These are phyloP conservation scores for Glycine tomentella DNA, from an alignment of 306 rosid genomes.

Conservation along the genomic window DNA sequence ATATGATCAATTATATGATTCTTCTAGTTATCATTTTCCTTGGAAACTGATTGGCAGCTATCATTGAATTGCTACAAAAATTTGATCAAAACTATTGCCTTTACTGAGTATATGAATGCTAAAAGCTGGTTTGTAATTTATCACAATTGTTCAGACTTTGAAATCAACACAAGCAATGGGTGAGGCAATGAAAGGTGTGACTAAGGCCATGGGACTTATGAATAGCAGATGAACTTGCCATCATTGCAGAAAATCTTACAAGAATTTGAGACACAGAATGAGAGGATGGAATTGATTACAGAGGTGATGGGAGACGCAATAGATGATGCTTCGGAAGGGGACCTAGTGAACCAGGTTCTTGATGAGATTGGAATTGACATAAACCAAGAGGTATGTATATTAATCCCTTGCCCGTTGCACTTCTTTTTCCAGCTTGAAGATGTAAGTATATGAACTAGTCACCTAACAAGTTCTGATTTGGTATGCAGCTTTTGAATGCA, in stretches of 20 bases:
- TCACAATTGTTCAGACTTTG: conserved; percentile 67
- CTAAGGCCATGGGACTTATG: conserved; percentile 99
- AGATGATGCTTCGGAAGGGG: conserved; percentile 98
- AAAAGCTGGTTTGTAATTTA: conserved; percentile 1
- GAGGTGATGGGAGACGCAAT: conserved; percentile 97
- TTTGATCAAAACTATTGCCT: not conserved
- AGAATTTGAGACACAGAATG: conserved; percentile 94
- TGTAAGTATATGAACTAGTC: conserved; percentile 20
- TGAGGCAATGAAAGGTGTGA: conserved; percentile 99
- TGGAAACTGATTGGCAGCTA: not conserved
- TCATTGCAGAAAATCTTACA: conserved; percentile 92
- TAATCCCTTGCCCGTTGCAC: conserved; percentile 7
- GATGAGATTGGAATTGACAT: conserved; percentile 92
- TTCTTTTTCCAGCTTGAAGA: not conserved
- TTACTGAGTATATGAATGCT: not conserved
- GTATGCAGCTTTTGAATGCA: conserved; percentile 91
- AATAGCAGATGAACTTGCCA: conserved; percentile 97
- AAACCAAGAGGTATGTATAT: conserved; percentile 80
- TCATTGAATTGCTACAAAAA: not conserved
- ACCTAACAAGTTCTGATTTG: conserved; percentile 43
- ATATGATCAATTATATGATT: conserved; percentile 1
- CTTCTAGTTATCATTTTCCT: not conserved
- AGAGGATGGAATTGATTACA: conserved; percentile 80
- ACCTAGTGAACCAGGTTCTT: conserved; percentile 91
- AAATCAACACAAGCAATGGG: conserved; percentile 99